phyloP scores from a whole-genome alignment of 768 basidiomycete species.

The Bullera alba region DNA sequence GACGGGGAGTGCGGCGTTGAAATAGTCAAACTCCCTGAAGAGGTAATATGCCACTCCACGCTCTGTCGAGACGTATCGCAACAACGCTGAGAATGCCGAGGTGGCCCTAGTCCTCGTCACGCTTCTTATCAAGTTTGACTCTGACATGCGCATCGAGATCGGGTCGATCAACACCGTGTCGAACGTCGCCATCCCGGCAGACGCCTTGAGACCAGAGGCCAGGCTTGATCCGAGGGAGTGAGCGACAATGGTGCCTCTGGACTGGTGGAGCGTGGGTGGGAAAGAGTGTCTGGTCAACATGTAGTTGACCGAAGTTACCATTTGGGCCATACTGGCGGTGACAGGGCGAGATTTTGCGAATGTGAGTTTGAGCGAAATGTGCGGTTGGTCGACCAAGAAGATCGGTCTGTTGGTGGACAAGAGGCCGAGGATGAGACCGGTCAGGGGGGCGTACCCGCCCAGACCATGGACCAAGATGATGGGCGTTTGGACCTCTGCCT shows the following conservation, averaged over 20 bases:
- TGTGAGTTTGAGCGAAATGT: constrained; percentile 3
- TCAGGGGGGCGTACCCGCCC: constrained; percentile 6
- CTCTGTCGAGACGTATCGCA: constrained; percentile 6
- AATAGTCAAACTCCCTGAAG: constrained; percentile 5
- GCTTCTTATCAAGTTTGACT: background rate
- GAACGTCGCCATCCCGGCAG: background rate
- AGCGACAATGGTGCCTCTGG: constrained; percentile 7
- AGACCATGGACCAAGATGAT: constrained; percentile 12
- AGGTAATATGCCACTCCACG: constrained; percentile 3
- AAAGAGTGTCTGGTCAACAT: background rate
- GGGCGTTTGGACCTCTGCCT: background rate
- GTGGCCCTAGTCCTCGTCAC: background rate
- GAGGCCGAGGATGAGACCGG: constrained; percentile 7
- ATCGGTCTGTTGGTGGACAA: constrained; percentile 3
- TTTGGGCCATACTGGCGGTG: background rate
- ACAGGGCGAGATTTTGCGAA: background rate
- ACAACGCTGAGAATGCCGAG: background rate
- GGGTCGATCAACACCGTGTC: constrained; percentile 11
- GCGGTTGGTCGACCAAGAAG: constrained; percentile 13
- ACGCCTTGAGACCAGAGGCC: constrained; percentile 1
- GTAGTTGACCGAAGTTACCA: background rate
- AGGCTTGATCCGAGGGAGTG: constrained; percentile 11
- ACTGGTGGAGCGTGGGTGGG: background rate
- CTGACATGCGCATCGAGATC: constrained; percentile 3
- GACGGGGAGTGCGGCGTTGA: constrained; percentile 5